A percentile compares a stretch with the other conserved stretches of the same genome.
Evolutionary conservation across 306 rosid species (phyloP).

Genomic region (Acmispon strigosus): DNA sequence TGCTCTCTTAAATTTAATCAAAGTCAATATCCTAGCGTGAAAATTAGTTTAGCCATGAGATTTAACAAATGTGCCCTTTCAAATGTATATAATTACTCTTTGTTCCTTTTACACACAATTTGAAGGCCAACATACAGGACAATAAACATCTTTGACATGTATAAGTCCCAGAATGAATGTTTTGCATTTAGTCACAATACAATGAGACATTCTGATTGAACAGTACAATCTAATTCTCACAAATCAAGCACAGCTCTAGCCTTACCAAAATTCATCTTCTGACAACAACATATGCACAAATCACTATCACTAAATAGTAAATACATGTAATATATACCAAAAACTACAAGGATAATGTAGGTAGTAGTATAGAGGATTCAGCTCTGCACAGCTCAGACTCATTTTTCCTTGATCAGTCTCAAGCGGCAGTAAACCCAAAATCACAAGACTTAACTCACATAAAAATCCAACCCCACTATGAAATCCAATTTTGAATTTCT

Average conservation of each 20-base stretch:
- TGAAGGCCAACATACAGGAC: neutral
- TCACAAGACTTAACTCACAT: slow-evolving; percentile 18
- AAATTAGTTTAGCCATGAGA: too few relatives aligned
- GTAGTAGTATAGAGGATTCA: slow-evolving; percentile 19
- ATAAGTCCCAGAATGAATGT: neutral
- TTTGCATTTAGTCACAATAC: slow-evolving; percentile 12
- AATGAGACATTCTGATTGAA: slow-evolving; percentile 1
- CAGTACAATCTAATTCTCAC: slow-evolving; percentile 23
- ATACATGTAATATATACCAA: slow-evolving; percentile 34
- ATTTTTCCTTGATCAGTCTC: slow-evolving; percentile 22
- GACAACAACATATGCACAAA: slow-evolving; percentile 26
- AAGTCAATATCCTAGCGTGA: too few relatives aligned
- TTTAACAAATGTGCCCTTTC: neutral
- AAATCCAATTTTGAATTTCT: neutral
- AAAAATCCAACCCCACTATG: slow-evolving; percentile 3
- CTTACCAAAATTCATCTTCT: slow-evolving; percentile 22
- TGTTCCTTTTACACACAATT: neutral
- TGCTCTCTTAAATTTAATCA: too few relatives aligned
- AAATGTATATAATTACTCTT: neutral
- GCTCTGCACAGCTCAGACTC: slow-evolving; percentile 49
- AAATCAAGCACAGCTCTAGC: slow-evolving; percentile 19
- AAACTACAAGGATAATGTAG: slow-evolving; percentile 4
- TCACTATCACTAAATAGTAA: slow-evolving; percentile 18
- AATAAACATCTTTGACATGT: neutral
- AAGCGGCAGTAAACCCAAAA: slow-evolving; percentile 52